Percentiles rank a stretch among this genome's conserved stretches.
Evolutionary conservation across 768 basidiomycete species (phyloP).

Genomic region (Auriscalpium orientale): DNA sequence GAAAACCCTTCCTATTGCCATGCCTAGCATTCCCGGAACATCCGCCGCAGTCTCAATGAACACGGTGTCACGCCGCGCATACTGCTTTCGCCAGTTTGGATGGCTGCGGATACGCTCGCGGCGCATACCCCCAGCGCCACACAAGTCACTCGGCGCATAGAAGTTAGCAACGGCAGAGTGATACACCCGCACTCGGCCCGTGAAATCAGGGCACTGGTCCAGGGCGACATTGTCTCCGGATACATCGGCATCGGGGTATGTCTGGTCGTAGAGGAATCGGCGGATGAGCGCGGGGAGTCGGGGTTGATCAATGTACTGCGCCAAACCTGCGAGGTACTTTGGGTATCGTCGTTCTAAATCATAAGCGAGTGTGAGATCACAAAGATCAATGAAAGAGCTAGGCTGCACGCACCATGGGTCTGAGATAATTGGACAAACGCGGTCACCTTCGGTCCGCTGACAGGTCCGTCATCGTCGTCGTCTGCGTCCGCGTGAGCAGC

Average conservation of each 20-base stretch:
- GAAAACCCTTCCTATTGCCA: conserved; percentile 12
- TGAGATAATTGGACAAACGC: background rate
- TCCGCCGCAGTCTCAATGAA: conserved; percentile 13
- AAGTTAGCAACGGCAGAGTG: conserved; percentile 19
- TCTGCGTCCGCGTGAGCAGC: no score
- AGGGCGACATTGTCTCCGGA: background rate
- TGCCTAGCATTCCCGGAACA: conserved; percentile 12
- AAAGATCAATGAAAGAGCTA: background rate
- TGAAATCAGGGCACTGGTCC: background rate
- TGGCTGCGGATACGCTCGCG: conserved; percentile 17
- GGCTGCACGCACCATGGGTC: background rate
- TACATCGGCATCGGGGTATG: background rate
- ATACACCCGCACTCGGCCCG: conserved; percentile 8
- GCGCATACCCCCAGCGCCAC: conserved; percentile 21
- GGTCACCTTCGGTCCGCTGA: background rate
- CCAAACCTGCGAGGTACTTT: background rate
- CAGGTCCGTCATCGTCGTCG: background rate
- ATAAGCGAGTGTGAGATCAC: no score
- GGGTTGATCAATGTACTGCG: background rate
- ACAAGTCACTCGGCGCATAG: conserved; percentile 22
- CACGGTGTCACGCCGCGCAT: conserved; percentile 15
- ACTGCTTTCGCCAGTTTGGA: conserved; percentile 16
- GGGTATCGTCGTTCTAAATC: conserved; percentile 8
- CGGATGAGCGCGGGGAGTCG: background rate
- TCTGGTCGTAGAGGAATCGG: conserved; percentile 12